These are phyloP conservation scores for Dionaea muscipula DNA, from an alignment of 179 eudicot genomes.

Conservation along the genomic window DNA sequence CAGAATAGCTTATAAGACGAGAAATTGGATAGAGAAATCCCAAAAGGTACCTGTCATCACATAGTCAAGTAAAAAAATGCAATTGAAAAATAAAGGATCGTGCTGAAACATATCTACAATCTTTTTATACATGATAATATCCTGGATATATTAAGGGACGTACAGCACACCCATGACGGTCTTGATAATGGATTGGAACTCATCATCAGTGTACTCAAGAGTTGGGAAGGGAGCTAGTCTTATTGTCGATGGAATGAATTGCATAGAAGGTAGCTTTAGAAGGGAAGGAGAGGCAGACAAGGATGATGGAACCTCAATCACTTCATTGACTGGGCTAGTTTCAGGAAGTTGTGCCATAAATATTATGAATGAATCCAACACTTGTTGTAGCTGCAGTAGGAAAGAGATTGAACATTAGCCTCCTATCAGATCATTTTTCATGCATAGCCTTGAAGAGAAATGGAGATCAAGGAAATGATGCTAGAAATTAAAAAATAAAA, in stretches of 20 bases:
- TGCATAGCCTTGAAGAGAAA: background rate
- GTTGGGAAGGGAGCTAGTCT: slow-evolving; percentile 91
- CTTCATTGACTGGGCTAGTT: slow-evolving; percentile 19
- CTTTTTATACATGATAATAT: background rate
- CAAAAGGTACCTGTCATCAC: slow-evolving; percentile 59
- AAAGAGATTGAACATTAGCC: background rate
- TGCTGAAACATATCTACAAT: background rate
- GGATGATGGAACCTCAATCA: slow-evolving; percentile 19
- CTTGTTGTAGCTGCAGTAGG: slow-evolving; percentile 87
- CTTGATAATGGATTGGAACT: slow-evolving; percentile 91
- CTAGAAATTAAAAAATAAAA: background rate
- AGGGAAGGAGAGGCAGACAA: slow-evolving; percentile 14
- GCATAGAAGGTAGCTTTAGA: slow-evolving; percentile 41
- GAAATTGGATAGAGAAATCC: slow-evolving; percentile 98
- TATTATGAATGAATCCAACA: slow-evolving; percentile 81
- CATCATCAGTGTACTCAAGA: slow-evolving; percentile 94
- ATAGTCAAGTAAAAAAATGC: slow-evolving; percentile 9
- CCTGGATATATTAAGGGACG: slow-evolving; percentile 18
- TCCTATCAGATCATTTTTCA: background rate
- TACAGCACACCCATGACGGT: slow-evolving; percentile 97
- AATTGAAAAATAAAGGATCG: background rate
- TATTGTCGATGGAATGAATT: slow-evolving; percentile 73
- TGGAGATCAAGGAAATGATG: slow-evolving; percentile 1
- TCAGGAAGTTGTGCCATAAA: slow-evolving; percentile 53
- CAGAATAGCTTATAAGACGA: slow-evolving; percentile 86